Evolutionary conservation across 1,284 basidiomycete species (phyloP), one percentile per base, ranked within the genome.

Genomic region (Tylopilus orsonianus): DNA sequence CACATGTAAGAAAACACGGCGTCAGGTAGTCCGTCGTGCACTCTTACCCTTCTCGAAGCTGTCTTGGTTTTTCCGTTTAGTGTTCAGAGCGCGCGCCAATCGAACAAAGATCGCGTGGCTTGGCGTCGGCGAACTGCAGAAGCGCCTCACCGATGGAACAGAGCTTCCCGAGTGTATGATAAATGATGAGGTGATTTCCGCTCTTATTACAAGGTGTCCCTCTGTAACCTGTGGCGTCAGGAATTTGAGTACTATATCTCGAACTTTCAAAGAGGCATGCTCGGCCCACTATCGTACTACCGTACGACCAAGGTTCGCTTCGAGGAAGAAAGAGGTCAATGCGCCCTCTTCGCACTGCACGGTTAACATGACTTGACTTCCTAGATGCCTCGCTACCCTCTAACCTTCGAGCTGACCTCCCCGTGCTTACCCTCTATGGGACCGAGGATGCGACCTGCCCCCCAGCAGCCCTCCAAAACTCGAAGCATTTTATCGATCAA

Each of bases 231-330:
- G 30, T 13, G 7, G 16, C 48, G 36, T 13, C 51, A 85, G 81
- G 83, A 86, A 56, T 65, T 78, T 18, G 57, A 71, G 19, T 75
- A 76, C 52, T 80, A 85, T 54, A 18, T 71, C 14, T 60, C 71
- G 10, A 68, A 75, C 48, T 71, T 77, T 16, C 57, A 65, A 16
- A 69, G 73, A 51, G 76, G 78, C n/a, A 81, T 88, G 80, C 71
- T 72, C 19, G 84, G 84, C 0, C 83, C 86, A 3, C 64, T 87
- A 10, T 84, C 83, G 49, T 89, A 87, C 61, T 88, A 88, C 55
- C 76, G 83, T 23, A 86, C 83, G 2, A 65, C 69, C 14, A 72
- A 73, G 53, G 51, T 71, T 49, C 74, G 83, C 18, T 78, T 77
- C 60, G 75, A 83, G 14, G 86, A 89, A 65, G 86, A 88, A 66